phyloP scores from a whole-genome alignment of 2,329 filamentous ascomycete genomes.

The Penicillium freii region DNA sequence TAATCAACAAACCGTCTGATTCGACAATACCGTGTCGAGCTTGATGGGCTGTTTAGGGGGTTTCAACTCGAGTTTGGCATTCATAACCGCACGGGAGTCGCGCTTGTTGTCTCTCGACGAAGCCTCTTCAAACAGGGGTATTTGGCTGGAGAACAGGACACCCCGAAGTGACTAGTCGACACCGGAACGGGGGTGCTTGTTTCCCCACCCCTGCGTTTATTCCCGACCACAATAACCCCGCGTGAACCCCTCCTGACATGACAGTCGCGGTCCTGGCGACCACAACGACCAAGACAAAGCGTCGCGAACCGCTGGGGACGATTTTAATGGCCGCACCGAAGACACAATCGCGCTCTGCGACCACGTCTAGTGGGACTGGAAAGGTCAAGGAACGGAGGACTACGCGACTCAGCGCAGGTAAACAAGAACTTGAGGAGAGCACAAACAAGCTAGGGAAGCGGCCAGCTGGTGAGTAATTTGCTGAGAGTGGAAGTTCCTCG shows the following conservation, averaged over 20 bases:
- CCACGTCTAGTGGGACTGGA: constrained; percentile 24
- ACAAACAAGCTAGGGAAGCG: constrained; percentile 41
- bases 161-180: background rate
- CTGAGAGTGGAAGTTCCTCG: too few species aligned
- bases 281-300: constrained; percentile 35
- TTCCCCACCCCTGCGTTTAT: constrained; percentile 24
- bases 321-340: constrained; percentile 41
- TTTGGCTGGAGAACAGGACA: background rate
- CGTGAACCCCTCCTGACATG: constrained; percentile 34
- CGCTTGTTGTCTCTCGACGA: background rate
- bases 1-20: background rate
- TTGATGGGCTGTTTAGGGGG: background rate
- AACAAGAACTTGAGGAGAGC: constrained; percentile 26
- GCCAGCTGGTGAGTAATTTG: constrained; percentile 37
- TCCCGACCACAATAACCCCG: constrained; percentile 31
- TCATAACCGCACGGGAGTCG: background rate
- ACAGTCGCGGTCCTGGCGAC: constrained; percentile 40
- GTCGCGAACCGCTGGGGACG: constrained; percentile 38
- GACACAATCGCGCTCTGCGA: constrained; percentile 37
- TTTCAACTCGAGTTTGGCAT: background rate
- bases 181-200: background rate
- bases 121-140: constrained; percentile 3
- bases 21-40: background rate
- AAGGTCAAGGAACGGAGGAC: constrained; percentile 29
- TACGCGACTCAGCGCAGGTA: constrained; percentile 39